Evolutionary conservation across 176 grass and related monocot species (phyloP).

Genomic region (Echinochloa phyllopogon): DNA sequence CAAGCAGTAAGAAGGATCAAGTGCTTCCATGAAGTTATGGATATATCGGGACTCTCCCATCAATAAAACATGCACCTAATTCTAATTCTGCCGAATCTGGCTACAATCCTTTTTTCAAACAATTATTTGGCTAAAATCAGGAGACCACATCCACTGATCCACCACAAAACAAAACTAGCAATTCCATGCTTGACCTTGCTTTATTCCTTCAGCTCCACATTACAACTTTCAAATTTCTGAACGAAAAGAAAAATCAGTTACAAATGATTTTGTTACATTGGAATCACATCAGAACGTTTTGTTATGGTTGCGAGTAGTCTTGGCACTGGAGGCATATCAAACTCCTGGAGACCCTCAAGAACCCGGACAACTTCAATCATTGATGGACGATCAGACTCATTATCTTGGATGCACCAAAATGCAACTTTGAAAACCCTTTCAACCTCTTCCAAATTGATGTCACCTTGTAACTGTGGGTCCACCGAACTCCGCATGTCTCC

Average conservation of each 20-base stretch:
- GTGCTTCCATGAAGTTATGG: too few relatives aligned
- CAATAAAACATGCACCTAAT: too few relatives aligned
- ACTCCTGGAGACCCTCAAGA: conserved; percentile 32
- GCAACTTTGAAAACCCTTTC: conserved; percentile 12
- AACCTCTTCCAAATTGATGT: background rate
- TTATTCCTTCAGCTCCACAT: background rate
- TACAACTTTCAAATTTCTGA: background rate
- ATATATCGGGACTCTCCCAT: too few relatives aligned
- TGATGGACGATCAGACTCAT: background rate
- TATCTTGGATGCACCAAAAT: background rate
- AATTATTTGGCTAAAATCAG: too few relatives aligned
- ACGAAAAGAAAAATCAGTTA: background rate
- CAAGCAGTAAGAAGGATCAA: too few relatives aligned
- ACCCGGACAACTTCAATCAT: conserved; percentile 39
- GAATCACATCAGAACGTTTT: background rate
- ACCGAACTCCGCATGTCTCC: background rate
- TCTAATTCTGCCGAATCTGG: too few relatives aligned
- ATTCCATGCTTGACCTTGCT: background rate
- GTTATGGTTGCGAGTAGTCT: background rate
- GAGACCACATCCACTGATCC: too few relatives aligned
- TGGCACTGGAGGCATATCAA: background rate
- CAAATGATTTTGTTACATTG: background rate
- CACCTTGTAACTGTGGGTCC: background rate
- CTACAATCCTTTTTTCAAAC: too few relatives aligned
- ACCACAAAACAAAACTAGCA: too few relatives aligned